Evolutionary conservation across 1,284 basidiomycete genomes (phyloP), one percentile per base, ranked within the genome.

Genomic region (Leccinum pallidistipes): DNA sequence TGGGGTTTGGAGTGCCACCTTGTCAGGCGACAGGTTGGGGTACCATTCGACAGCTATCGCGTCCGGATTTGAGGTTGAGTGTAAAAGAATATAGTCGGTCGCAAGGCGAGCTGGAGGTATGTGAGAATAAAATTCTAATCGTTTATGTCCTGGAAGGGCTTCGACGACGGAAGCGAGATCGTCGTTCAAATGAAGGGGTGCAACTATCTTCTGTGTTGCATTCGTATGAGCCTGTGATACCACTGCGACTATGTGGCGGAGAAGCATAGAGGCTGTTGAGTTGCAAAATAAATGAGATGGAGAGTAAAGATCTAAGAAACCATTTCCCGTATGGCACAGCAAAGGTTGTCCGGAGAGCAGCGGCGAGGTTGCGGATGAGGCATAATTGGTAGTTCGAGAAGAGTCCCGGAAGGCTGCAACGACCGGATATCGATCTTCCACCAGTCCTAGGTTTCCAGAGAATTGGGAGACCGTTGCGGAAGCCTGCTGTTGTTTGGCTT

Each of bases 11-110:
- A 50, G 29, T 11, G n/a, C 31, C 45, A n/a, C 56, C 14, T 9
- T 27, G n/a, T 53, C 58, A 21, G 47, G 51, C 5, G 74, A 73
- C 21, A 82, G 65, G 49, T 75, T 67, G 18, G 76, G 69, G 65
- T 78, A 78, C 79, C 79, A 82, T 12, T 69, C 71, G 27, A 82
- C 73, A 27, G 79, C 80, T 32, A 67, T 68, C 1, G 66, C 65
- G 50, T 74, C 51, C 1, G 80, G 77, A 52, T 69, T 64, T 12
- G 73, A 69, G 21, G 64, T 52, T 12, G 76, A 73, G 38, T 75
- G 72, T 32, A 68, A 62, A 36, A 71, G 58, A 29, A 82, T 71
- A 61, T 78, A 78, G 56, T 82, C 79, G 5, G 76, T 75, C n/a
- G 74, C 78, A 38, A 76, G 72, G 53, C 59, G 63, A 49, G 68